Percentiles rank a stretch among this genome's conserved stretches.
Evolutionary conservation across 768 basidiomycete species (phyloP).

Genomic region (Leccinum ochraceum): DNA sequence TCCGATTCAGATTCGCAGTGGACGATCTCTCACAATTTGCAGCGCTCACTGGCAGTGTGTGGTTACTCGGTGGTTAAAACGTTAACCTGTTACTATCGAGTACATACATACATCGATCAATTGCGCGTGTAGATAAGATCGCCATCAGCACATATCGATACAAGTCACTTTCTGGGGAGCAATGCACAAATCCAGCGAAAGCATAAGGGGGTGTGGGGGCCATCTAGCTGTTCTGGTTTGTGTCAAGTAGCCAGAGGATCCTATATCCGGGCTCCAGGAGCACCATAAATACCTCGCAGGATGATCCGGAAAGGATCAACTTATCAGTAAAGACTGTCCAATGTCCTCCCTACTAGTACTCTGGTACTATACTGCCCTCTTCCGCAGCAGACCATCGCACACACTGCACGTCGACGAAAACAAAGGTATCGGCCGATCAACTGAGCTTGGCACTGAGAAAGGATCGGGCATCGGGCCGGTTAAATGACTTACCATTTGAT

Average conservation of each 20-base stretch:
- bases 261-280: too few relatives aligned
- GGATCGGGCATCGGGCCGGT: neutral
- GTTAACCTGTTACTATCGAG: too few relatives aligned
- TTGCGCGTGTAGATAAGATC: neutral
- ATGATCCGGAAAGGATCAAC: too few relatives aligned
- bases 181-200: neutral
- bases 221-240: neutral
- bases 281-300: too few relatives aligned
- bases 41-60: neutral
- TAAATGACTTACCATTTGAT: neutral
- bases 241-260: neutral
- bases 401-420: neutral
- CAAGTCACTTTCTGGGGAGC: neutral
- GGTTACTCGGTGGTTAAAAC: neutral
- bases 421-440: neutral
- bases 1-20: neutral
- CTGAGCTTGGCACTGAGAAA: neutral
- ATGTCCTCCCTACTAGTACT: too few relatives aligned
- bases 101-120: too few relatives aligned
- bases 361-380: neutral
- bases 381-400: neutral
- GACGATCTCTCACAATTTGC: neutral
- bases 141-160: too few relatives aligned
- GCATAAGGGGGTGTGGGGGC: neutral
- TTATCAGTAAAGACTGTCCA: too few relatives aligned